phyloP scores from a whole-genome alignment of 129 eudicot genomes.

The Chrysanthemum makinoi region DNA sequence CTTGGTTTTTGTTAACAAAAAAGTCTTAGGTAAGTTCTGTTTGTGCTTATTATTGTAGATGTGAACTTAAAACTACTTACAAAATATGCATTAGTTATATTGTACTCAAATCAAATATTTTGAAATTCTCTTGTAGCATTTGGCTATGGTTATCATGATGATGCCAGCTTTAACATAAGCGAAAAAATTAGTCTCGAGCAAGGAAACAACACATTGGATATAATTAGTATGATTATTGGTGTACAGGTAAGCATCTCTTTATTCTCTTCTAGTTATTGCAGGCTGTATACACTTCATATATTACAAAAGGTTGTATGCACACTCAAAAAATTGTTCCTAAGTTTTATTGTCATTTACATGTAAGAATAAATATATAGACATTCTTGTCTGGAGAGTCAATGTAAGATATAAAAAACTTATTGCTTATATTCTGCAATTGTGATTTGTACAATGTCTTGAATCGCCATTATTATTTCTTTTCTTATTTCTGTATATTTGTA shows the following conservation, averaged over 20 bases:
- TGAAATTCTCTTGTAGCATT: slow-evolving; percentile 40
- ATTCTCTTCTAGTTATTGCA: background rate
- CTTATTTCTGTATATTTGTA: slow-evolving; percentile 1
- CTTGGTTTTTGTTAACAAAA: slow-evolving; percentile 65
- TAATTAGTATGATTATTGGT: slow-evolving; percentile 77
- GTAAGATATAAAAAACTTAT: background rate
- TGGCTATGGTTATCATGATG: slow-evolving; percentile 80
- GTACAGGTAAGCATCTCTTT: slow-evolving; percentile 53
- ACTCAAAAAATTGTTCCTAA: background rate
- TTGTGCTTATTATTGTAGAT: background rate
- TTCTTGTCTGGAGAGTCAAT: background rate
- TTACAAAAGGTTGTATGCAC: background rate
- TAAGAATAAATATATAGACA: background rate
- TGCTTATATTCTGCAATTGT: background rate
- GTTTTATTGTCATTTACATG: background rate
- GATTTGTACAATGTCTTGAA: background rate
- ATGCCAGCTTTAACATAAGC: slow-evolving; percentile 56
- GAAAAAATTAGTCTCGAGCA: slow-evolving; percentile 48
- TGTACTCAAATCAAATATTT: background rate
- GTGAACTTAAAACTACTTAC: background rate
- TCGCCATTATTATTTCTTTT: background rate
- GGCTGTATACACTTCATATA: slow-evolving; percentile 1
- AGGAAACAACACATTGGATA: slow-evolving; percentile 66
- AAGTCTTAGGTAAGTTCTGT: slow-evolving; percentile 47
- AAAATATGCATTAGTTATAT: background rate